A percentile compares a stretch with the other conserved stretches of the same genome.
phyloP scores from a whole-genome alignment of 2,329 filamentous ascomycete species.

The Hypoxylon sp. region DNA sequence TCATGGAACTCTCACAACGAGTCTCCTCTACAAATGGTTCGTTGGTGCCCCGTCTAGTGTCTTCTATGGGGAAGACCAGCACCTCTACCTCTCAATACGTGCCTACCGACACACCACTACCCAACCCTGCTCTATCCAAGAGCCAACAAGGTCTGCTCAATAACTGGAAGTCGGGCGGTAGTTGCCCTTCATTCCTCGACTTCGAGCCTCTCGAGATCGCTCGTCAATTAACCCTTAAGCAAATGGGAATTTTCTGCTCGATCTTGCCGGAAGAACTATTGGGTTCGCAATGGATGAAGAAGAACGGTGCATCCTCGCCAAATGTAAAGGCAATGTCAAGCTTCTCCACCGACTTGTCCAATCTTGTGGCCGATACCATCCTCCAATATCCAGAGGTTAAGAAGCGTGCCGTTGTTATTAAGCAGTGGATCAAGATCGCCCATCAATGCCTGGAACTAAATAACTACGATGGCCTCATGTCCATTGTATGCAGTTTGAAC shows the following conservation, averaged over 20 bases:
- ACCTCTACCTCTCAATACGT: slow-evolving; percentile 80
- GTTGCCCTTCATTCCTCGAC: slow-evolving; percentile 82
- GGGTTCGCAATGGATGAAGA: slow-evolving; percentile 94
- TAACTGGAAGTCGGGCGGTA: slow-evolving; percentile 81
- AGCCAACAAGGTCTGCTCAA: slow-evolving; percentile 81
- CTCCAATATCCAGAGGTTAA: slow-evolving; percentile 90
- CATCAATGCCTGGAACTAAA: slow-evolving; percentile 88
- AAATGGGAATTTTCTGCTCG: slow-evolving; percentile 90
- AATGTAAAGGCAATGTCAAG: slow-evolving; percentile 96
- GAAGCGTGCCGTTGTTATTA: slow-evolving; percentile 90
- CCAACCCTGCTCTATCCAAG: slow-evolving; percentile 78
- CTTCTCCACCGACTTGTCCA: slow-evolving; percentile 91
- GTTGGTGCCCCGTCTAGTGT: slow-evolving; percentile 85
- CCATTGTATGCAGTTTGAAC: slow-evolving; percentile 94
- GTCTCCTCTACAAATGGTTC: slow-evolving; percentile 81
- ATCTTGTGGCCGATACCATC: slow-evolving; percentile 93
- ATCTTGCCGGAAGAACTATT: slow-evolving; percentile 94
- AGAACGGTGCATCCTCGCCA: slow-evolving; percentile 80
- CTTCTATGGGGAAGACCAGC: slow-evolving; percentile 89
- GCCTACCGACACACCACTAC: slow-evolving; percentile 78
- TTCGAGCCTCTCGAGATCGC: slow-evolving; percentile 93
- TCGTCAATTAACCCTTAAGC: slow-evolving; percentile 91
- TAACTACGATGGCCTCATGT: slow-evolving; percentile 98
- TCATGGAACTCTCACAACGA: slow-evolving; percentile 83
- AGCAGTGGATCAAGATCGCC: slow-evolving; percentile 98